Percentiles rank a stretch among this genome's conserved stretches.
phyloP scores from a whole-genome alignment of 345 rosid species.

The Turnera subulata region DNA sequence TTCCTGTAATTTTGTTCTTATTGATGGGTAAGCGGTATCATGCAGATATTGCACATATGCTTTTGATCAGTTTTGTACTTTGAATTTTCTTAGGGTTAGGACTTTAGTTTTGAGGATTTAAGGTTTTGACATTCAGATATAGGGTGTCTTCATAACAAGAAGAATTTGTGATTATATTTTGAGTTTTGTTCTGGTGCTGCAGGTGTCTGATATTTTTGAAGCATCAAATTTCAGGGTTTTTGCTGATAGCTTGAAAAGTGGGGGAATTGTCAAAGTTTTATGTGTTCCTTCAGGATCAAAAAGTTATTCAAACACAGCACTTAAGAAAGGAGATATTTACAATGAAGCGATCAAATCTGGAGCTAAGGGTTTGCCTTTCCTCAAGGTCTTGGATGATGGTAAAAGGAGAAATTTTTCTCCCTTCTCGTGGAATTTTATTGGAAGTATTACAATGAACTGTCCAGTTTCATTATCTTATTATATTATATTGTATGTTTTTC shows the following conservation, averaged over 20 bases:
- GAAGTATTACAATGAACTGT: not conserved
- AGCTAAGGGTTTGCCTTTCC: constrained; percentile 92
- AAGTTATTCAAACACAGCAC: constrained; percentile 74
- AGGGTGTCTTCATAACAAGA: no score
- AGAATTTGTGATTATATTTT: no score
- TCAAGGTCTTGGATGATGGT: constrained; percentile 90
- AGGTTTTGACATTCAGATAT: no score
- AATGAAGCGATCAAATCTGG: constrained; percentile 87
- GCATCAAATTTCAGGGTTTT: constrained; percentile 79
- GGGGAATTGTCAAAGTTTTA: constrained; percentile 69
- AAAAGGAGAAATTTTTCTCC: constrained; percentile 16
- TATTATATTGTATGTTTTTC: constrained; percentile 7
- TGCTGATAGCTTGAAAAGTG: constrained; percentile 57
- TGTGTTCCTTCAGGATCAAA: constrained; percentile 79
- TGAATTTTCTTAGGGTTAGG: no score
- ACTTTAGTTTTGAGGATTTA: no score
- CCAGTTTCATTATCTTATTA: constrained; percentile 7
- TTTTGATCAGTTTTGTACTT: no score
- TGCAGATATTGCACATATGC: no score
- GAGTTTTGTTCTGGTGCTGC: constrained; percentile 24
- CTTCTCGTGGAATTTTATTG: not conserved
- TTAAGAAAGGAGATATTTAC: constrained; percentile 88
- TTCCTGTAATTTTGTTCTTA: no score
- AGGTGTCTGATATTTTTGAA: constrained; percentile 76
- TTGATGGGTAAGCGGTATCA: no score